Evolutionary conservation across 768 basidiomycete species (phyloP), one percentile per base, ranked within the genome.

Genomic region (Macrolepiota albuminosa): DNA sequence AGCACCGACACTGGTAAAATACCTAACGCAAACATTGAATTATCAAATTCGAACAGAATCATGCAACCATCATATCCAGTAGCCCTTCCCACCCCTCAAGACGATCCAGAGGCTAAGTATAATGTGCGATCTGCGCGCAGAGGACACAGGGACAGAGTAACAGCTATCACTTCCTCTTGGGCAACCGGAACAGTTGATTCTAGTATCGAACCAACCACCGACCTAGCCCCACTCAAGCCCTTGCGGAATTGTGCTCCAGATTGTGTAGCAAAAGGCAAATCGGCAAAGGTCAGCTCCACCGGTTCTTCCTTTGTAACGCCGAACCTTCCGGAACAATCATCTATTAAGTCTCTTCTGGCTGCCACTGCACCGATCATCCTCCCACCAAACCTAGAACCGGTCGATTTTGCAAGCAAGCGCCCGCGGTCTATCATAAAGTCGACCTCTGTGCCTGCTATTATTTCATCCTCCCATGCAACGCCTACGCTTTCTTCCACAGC

Each of bases 401-500:
- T 57, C 24, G 65, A 65, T 13, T 55, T 54, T 51, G 56, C 33
- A 46, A 63, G 64, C 46, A 73, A 67, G 63, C 68, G 65, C 42
- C 66, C 75, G 39, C 73, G 73, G 54, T 73, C 77, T 16, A 64
- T 81, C 42, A 75, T 79, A 63, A 88, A 90, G 67, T 81, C 84
- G n/a, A 69, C 83, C 21, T 86, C 85, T 13, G 86, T 86, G 1
- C 87, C 88, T 21, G 88, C 88, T 0, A 69, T 85, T 24, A 63
- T 92, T 6, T 89, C 88, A 0, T 87, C 87, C 0, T 91, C 88
- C 0, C 82, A 86, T 62, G 91, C 90, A 13, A 80, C 78, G 3
- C 91, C 91, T 0, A 85, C 81, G 66, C 72, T 92, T 3, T 89
- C 89, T 4, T 85, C 87, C 0, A 91, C 89, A 1, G 91, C 88